Evolutionary conservation across 2,329 filamentous ascomycete species (phyloP), one percentile per base, ranked within the genome.

Genomic region (Diaporthe velutina): DNA sequence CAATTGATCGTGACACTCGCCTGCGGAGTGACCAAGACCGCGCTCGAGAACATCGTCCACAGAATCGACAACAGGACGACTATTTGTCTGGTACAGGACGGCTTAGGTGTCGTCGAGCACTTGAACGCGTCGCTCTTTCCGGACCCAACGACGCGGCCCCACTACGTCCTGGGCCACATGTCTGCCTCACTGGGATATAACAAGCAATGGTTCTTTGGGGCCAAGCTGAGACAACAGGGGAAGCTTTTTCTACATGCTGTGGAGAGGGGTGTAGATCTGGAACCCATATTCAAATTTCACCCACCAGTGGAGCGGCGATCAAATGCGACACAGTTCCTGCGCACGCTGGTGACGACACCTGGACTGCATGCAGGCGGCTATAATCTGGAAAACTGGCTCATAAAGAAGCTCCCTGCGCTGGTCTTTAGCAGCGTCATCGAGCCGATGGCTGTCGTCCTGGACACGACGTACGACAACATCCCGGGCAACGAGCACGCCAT

Each of bases 341-440:
- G 90, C 28, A 90, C 91, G 1, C 83, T 97, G 9, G 90, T 90
- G 3, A 87, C 91, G 71, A 88, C 90, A 1, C 90, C 92, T 0
- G 86, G 89, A 5, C 89, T 97, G 1, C 86, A 89, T 67, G 92
- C 91, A 5, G 85, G 89, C 9, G 87, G 88, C 9, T 86, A 93
- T 75, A 86, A 88, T 0, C 88, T 90, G 12, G 85, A 89, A 8
- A 88, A 90, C 48, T 91, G 97, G 77, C 84, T 97, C 10, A 89
- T 90, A 76, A 87, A 90, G 78, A 97, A 98, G 83, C 89, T 98
- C 4, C 93, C 96, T 61, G 93, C 92, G 61, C 87, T 98, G 50
- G 91, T 94, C 2, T 90, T 96, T 78, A 92, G 93, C 76, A 90
- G 92, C 64, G 88, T 97, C 38, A 90, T 97, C 72, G 96, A 98